Evolutionary conservation across 768 basidiomycete genomes (phyloP).

Genomic region (Lactarius sanguifluus): DNA sequence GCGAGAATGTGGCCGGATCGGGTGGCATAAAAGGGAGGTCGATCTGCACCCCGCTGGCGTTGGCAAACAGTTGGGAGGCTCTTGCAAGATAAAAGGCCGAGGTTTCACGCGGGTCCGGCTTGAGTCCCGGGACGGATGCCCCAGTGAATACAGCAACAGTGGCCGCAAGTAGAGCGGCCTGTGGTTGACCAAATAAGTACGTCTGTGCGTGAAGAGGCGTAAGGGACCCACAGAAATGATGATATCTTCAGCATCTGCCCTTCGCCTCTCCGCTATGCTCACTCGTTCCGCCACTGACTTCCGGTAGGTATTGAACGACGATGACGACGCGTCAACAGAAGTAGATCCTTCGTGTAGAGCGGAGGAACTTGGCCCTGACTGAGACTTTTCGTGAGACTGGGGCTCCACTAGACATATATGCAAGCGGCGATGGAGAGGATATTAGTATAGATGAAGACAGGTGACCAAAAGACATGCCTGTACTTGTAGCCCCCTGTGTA

Average conservation of each 20-base stretch:
- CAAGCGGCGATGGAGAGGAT: neutral
- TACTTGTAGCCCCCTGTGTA: neutral
- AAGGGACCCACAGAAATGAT: conserved; percentile 11
- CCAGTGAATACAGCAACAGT: conserved; percentile 20
- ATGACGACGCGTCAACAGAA: neutral
- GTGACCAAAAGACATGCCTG: conserved; percentile 1
- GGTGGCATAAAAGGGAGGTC: neutral
- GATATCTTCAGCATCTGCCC: conserved; percentile 12
- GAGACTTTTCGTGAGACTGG: neutral
- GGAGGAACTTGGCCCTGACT: neutral
- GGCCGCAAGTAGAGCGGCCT: conserved; percentile 20
- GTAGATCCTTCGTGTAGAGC: neutral
- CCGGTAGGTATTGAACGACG: conserved; percentile 5
- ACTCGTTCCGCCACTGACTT: neutral
- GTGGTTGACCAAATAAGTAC: neutral
- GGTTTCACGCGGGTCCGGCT: conserved; percentile 17
- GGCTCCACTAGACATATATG: conserved; percentile 9
- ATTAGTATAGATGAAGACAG: neutral
- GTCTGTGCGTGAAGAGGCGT: neutral
- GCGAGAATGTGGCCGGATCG: conserved; percentile 11
- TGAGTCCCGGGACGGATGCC: conserved; percentile 14
- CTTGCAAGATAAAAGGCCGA: conserved; percentile 18
- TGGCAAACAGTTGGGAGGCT: conserved; percentile 8
- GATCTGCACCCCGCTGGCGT: neutral
- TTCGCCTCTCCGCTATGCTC: neutral